phyloP scores from a whole-genome alignment of 2,329 filamentous ascomycete genomes.

The Colletotrichum salicis region DNA sequence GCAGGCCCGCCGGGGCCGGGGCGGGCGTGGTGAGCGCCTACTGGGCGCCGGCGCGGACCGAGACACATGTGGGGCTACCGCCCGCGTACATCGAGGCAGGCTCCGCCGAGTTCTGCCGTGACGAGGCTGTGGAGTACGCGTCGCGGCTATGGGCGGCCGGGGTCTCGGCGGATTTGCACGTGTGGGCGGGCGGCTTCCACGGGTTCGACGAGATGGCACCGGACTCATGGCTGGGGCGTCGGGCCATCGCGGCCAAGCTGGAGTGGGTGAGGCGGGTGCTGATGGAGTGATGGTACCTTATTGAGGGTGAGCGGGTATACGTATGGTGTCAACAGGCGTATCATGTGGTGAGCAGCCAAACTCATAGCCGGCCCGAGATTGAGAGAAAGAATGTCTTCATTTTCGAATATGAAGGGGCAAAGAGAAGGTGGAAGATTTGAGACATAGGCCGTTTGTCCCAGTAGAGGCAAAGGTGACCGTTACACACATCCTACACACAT shows the following conservation, averaged over 20 bases:
- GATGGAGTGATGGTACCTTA: too few species aligned
- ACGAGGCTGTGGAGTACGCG: slow-evolving; percentile 42
- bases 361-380: background rate
- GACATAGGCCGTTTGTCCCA: background rate
- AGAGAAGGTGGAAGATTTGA: too few species aligned
- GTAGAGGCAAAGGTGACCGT: background rate
- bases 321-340: background rate
- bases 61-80: slow-evolving; percentile 36
- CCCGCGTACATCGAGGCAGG: slow-evolving; percentile 38
- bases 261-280: background rate
- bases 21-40: slow-evolving; percentile 34
- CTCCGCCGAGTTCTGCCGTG: slow-evolving; percentile 39
- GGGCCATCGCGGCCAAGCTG: background rate
- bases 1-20: background rate
- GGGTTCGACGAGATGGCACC: slow-evolving; percentile 45
- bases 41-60: slow-evolving; percentile 35
- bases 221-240: slow-evolving; percentile 15
- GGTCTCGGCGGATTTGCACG: slow-evolving; percentile 52
- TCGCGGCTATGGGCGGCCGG: slow-evolving; percentile 49
- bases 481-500: background rate
- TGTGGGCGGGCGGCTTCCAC: slow-evolving; percentile 55
- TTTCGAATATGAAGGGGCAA: too few species aligned
- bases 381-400: background rate
- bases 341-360: background rate
- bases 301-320: background rate